Evolutionary conservation across 179 eudicot species (phyloP).

Genomic region (Spinacia oleracea): DNA sequence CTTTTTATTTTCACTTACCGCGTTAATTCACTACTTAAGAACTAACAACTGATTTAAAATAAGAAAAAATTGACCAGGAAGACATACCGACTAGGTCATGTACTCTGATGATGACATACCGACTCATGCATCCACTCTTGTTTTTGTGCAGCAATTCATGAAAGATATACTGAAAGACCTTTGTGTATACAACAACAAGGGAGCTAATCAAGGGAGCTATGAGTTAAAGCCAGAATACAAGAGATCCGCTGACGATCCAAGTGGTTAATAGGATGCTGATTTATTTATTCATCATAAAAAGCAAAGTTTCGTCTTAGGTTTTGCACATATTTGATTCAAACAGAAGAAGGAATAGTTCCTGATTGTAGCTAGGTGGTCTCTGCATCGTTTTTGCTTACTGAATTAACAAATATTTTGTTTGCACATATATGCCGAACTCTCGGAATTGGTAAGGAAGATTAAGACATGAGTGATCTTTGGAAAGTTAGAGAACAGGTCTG

Average conservation of each 20-base stretch:
- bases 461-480: background rate
- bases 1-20: background rate
- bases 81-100: background rate
- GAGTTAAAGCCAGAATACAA: slow-evolving; percentile 92
- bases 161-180: slow-evolving; percentile 76
- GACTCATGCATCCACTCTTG: background rate
- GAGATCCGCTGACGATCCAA: slow-evolving; percentile 47
- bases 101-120: background rate
- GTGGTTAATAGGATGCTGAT: slow-evolving; percentile 12
- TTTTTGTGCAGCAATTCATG: slow-evolving; percentile 73
- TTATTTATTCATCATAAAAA: background rate
- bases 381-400: background rate
- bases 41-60: background rate
- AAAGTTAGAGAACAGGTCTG: background rate
- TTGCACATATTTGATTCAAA: slow-evolving; percentile 18
- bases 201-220: slow-evolving; percentile 81
- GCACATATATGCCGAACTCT: slow-evolving; percentile 9
- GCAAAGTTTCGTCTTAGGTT: background rate
- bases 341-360: slow-evolving; percentile 4
- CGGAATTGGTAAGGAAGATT: background rate
- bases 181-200: slow-evolving; percentile 83
- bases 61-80: background rate
- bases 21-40: background rate
- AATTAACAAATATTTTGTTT: slow-evolving; percentile 3
- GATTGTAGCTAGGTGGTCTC: slow-evolving; percentile 10